Base-by-base conservation (phyloP, 208 protist genomes). In the Crithidia brevicula region DNA sequence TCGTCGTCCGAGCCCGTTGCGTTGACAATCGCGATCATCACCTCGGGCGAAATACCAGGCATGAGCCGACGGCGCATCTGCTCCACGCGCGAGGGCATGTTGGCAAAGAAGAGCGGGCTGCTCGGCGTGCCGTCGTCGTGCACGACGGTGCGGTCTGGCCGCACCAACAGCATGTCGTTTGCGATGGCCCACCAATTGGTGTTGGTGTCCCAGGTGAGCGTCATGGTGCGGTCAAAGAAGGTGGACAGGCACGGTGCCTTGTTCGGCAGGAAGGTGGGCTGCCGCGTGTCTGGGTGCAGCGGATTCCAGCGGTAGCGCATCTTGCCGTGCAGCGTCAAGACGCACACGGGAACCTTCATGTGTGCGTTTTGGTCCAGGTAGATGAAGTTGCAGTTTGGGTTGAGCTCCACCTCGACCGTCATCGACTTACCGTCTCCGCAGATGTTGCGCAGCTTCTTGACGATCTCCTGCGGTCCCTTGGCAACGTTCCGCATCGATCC, bases 141-240 rank as follows among this genome's bases (percentile, higher is more conserved):
- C 57, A 87, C 40, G 27, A 96, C 74, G 10, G 64, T 78, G 22
- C 72, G 79, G 60, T 96, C 86, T 4, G 91, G 87, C 1, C 91
- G 91, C 57, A 89, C 43, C 74, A 89, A 84, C 33, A 96, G 46
- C 82, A 93, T 90, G 57, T 96, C 91, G 49, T 96, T 96, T 23
- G 79, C 76, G 22, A 96, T 81, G 18, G 43, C 43, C 82, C 82
- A 91, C 40, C 57, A 23, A 25, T 69, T 77, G 7, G 68, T 71
- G 27, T 53, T 71, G 23, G 50, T 43, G 66, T 82, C 77, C 49
- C 46, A 60, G 4, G 72, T 70, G 20, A 94, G 45, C 1, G 82
- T 49, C 28, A 96, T 52, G 33, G 91, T 96, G 77, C 91, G 91
- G 62, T 96, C 88, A 45, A 94, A 90, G 67, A 93, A 91, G 61